Conservation (phyloP, 2,329 filamentous ascomycete genomes). For the Rhynchosporium agropyri region DNA sequence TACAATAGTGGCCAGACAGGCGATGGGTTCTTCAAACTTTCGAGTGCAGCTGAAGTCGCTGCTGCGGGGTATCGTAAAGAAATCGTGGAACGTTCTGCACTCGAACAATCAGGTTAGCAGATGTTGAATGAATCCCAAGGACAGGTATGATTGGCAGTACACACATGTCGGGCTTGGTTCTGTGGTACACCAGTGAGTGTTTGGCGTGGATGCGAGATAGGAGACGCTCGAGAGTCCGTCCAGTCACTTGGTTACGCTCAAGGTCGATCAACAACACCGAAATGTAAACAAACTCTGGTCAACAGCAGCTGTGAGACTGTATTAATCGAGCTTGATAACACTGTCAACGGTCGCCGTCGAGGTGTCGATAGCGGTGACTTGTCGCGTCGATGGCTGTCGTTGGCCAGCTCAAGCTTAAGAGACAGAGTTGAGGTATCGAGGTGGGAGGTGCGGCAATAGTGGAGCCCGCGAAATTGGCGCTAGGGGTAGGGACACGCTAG, state of each 20-base stretch:
- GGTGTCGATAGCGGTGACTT: background rate
- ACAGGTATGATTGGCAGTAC: slow-evolving; percentile 1
- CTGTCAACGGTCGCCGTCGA: background rate
- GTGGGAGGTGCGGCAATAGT: slow-evolving; percentile 6
- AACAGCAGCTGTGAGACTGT: slow-evolving; percentile 8
- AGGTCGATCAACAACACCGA: slow-evolving; percentile 5
- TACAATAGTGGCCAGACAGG: slow-evolving; percentile 28
- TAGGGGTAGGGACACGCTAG: background rate
- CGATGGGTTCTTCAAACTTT: slow-evolving; percentile 20
- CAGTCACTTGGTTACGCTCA: slow-evolving; percentile 12
- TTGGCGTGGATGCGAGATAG: background rate
- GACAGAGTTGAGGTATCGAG: background rate
- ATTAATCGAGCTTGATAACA: background rate
- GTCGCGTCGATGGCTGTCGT: slow-evolving; percentile 8
- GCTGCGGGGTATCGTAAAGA: slow-evolving; percentile 39
- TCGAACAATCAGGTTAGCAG: slow-evolving; percentile 2
- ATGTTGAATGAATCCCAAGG: background rate
- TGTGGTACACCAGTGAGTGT: slow-evolving; percentile 2
- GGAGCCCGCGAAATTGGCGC: background rate
- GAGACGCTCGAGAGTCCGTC: slow-evolving; percentile 9
- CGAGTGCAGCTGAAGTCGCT: slow-evolving; percentile 25
- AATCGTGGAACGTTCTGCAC: slow-evolving; percentile 32
- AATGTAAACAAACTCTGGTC: slow-evolving; percentile 1
- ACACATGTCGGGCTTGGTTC: slow-evolving; percentile 14
- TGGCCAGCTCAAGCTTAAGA: slow-evolving; percentile 4